Evolutionary conservation across 2,329 filamentous ascomycete genomes (phyloP), one percentile per base, ranked within the genome.

Genomic region (Exophiala oligosperma): DNA sequence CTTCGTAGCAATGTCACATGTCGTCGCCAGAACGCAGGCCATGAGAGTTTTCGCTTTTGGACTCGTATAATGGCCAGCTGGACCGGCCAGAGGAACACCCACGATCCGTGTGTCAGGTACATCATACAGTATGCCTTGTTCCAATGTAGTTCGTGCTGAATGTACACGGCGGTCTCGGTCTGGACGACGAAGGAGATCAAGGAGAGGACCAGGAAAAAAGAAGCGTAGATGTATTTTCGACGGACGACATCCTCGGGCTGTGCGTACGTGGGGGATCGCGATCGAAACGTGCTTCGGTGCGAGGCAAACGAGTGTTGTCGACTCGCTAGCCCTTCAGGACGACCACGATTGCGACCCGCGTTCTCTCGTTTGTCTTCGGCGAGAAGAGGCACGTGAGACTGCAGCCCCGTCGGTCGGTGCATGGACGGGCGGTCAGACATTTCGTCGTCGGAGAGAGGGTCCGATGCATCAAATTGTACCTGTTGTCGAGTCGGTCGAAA

Each of bases 101-200:
- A 99, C 1, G 92, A 96, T 55, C 93, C 90, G 76, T 99, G 94
- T 9, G 94, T 99, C 65, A 99, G 81, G 77, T 77, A 97, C 81
- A 99, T 85, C 94, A 99, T 99, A 80, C 91, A 96, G 78, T 97
- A 99, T n/a, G 94, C 91, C 79, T 99, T 99, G 77, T 95, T 85
- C 94, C 94, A 99, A 63, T 89, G 86, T 63, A 97, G 77, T 60
- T 94, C 87, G 72, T 93, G 88, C 77, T 97, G 93, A 61, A 99
- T 94, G 76, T 97, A 92, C 8, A 95, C 87, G 9, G 92, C 93
- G 54, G 96, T 91, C 79, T 97, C 93, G 2, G 94, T 97, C 82
- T 99, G 94, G 4, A 96, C 80, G 49, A 91, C 91, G 72, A 99
- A 99, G 70, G 90, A 89, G 59, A 96, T 77, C 69, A 99, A 80